Evolutionary conservation across 257 asterid species (phyloP).

Genomic region (Handroanthus guayacan): DNA sequence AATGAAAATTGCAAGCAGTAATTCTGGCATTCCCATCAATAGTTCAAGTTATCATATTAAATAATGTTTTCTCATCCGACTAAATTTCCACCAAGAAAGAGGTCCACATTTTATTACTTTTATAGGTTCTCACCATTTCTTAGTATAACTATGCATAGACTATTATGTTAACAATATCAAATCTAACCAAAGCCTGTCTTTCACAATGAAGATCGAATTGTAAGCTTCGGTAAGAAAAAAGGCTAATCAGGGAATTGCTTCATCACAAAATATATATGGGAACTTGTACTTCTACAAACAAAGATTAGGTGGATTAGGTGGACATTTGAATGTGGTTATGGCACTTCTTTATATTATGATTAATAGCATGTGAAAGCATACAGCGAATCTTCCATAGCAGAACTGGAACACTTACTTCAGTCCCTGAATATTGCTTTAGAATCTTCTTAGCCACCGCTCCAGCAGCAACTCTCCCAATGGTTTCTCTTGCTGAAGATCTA

Average conservation of each 20-base stretch:
- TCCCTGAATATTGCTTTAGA: slow-evolving; percentile 71
- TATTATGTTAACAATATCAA: slow-evolving; percentile 13
- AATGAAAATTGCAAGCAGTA: slow-evolving; percentile 19
- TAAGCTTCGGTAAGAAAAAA: slow-evolving; percentile 17
- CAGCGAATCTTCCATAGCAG: slow-evolving; percentile 14
- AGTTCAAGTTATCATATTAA: neutral
- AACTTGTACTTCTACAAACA: slow-evolving; percentile 21
- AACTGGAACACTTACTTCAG: slow-evolving; percentile 64
- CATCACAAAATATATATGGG: slow-evolving; percentile 1
- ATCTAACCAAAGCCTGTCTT: slow-evolving; percentile 22
- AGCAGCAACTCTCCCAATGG: slow-evolving; percentile 98
- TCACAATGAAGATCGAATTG: slow-evolving; percentile 19
- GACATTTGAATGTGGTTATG: slow-evolving; percentile 19
- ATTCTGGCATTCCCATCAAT: slow-evolving; percentile 6
- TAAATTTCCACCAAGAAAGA: slow-evolving; percentile 14
- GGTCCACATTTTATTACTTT: slow-evolving; percentile 1
- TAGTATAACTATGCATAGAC: neutral
- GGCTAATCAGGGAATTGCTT: slow-evolving; percentile 4
- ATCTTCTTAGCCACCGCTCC: slow-evolving; percentile 99
- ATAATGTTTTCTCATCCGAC: slow-evolving; percentile 17
- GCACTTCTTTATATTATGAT: slow-evolving; percentile 7
- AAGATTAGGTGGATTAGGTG: slow-evolving; percentile 28
- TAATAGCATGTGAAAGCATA: slow-evolving; percentile 21
- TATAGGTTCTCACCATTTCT: no score
- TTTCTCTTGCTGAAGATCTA: slow-evolving; percentile 99